These are phyloP conservation scores for Claviceps paspali DNA, from an alignment of 2,329 filamentous ascomycete genomes.

Conservation along the genomic window DNA sequence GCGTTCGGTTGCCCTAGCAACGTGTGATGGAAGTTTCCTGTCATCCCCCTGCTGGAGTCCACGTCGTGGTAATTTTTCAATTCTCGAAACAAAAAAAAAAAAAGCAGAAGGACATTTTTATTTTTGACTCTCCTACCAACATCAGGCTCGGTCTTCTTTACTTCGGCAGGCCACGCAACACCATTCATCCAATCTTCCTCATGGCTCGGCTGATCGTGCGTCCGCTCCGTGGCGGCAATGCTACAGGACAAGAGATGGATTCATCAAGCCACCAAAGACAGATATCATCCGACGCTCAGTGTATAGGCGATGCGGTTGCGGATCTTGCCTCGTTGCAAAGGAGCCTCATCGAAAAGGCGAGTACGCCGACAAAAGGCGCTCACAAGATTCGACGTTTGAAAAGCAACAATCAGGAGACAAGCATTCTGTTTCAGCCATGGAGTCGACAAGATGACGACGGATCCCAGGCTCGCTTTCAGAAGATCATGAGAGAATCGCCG, in stretches of 20 bases:
- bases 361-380: slow-evolving; percentile 9
- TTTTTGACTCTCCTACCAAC: too few relatives aligned
- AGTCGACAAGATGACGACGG: slow-evolving; percentile 10
- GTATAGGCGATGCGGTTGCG: background rate
- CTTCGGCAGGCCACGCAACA: too few relatives aligned
- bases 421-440: slow-evolving; percentile 20
- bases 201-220: background rate
- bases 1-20: too few relatives aligned
- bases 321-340: slow-evolving; percentile 6
- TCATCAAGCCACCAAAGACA: background rate
- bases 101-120: too few relatives aligned
- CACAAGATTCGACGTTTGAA: slow-evolving; percentile 18
- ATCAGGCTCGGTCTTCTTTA: too few relatives aligned
- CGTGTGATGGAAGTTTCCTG: too few relatives aligned
- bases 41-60: too few relatives aligned
- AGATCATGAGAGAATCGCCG: slow-evolving; percentile 5
- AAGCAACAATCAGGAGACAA: slow-evolving; percentile 7
- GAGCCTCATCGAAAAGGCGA: slow-evolving; percentile 12
- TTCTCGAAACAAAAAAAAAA: too few relatives aligned
- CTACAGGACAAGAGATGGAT: background rate
- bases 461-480: slow-evolving; percentile 1
- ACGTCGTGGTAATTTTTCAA: too few relatives aligned
- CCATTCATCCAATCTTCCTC: too few relatives aligned
- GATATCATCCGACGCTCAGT: background rate
- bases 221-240: background rate